A percentile compares a stretch with the other conserved stretches of the same genome.
Evolutionary conservation across 202 grass and related monocot species (phyloP).

Genomic region (Panicum hallii): DNA sequence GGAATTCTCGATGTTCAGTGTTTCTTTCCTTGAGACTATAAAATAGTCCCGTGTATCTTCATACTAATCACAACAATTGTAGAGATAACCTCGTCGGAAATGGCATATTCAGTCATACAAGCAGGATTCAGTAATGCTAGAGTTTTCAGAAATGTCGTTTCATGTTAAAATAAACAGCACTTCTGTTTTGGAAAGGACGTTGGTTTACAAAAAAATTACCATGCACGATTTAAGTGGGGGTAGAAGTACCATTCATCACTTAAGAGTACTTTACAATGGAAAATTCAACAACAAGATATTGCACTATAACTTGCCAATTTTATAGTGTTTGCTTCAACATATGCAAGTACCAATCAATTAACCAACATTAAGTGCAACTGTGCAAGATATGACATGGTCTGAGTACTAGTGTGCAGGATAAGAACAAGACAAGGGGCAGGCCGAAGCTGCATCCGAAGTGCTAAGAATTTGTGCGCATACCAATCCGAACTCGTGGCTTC

Average conservation of each 20-base stretch:
- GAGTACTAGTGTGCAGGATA: background rate
- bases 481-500: constrained; percentile 44
- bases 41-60: background rate
- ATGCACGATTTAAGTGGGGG: background rate
- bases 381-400: background rate
- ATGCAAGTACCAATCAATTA: background rate
- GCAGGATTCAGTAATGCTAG: background rate
- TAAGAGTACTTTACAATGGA: background rate
- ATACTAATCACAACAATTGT: background rate
- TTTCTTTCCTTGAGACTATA: background rate
- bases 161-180: background rate
- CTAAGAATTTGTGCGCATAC: constrained; percentile 44
- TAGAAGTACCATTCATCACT: background rate
- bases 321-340: background rate
- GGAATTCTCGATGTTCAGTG: background rate
- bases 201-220: background rate
- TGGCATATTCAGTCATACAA: background rate
- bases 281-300: background rate
- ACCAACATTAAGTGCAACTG: background rate
- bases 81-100: background rate
- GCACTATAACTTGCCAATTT: background rate
- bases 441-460: background rate
- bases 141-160: background rate
- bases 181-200: background rate
- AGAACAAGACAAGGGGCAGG: background rate